Evolutionary conservation across 2,329 filamentous ascomycete species (phyloP).

Genomic region (Colletotrichum echinochloae): DNA sequence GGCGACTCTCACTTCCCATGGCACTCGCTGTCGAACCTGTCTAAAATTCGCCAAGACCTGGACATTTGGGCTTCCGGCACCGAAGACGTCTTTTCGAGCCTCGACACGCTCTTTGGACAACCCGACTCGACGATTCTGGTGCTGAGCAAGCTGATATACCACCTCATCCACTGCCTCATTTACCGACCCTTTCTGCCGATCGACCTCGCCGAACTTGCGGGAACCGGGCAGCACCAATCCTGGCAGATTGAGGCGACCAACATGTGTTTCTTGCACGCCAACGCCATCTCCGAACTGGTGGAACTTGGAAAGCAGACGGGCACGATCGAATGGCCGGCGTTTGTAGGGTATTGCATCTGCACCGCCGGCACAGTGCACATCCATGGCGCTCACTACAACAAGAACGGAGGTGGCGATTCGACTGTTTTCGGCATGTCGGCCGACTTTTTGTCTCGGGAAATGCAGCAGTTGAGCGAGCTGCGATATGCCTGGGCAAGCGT

Average conservation of each 20-base stretch:
- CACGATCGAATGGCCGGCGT: conserved; percentile 85
- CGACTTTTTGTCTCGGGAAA: conserved; percentile 81
- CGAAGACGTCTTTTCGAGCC: conserved; percentile 80
- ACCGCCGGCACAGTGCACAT: conserved; percentile 91
- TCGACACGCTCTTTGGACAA: conserved; percentile 81
- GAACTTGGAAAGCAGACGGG: conserved; percentile 81
- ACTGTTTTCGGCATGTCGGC: conserved; percentile 72
- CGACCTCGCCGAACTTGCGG: conserved; percentile 82
- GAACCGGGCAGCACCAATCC: conserved; percentile 85
- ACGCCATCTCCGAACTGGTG: conserved; percentile 85
- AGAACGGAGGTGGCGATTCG: conserved; percentile 63
- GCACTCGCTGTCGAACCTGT: conserved; percentile 87
- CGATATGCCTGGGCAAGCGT: conserved; percentile 81
- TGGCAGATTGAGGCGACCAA: conserved; percentile 95
- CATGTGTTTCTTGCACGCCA: conserved; percentile 86
- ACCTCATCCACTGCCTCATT: conserved; percentile 86
- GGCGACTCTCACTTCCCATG: conserved; percentile 92
- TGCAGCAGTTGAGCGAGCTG: conserved; percentile 82
- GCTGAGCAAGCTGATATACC: conserved; percentile 87
- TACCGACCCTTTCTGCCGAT: conserved; percentile 90
- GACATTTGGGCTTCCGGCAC: conserved; percentile 88
- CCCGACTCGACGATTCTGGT: conserved; percentile 82
- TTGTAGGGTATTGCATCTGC: conserved; percentile 88
- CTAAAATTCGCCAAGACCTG: conserved; percentile 86
- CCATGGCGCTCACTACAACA: conserved; percentile 84